Base-by-base conservation (phyloP, 2,329 filamentous ascomycete species). In the Emergomyces africanus region DNA sequence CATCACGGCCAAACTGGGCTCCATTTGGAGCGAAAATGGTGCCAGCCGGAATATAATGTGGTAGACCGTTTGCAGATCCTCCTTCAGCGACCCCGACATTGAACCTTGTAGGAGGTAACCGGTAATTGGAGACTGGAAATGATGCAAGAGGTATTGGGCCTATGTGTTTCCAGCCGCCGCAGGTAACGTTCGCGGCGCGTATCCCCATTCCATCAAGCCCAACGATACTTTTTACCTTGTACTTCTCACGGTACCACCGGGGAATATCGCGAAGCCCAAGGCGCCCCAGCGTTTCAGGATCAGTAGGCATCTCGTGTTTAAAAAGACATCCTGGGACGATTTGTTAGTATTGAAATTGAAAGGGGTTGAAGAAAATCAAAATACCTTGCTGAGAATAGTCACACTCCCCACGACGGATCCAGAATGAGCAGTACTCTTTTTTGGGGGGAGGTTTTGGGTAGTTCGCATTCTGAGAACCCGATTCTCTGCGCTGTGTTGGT, bases 281-380 rank as follows among this genome's bases (percentile, higher is more conserved):
- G 6, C 80, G 77, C 49, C 81, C 75, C 65, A 95, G 82, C 0
- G 84, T 88, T 0, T 78, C 75, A 56, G 78, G 78, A 63, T 90
- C 84, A 30, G 76, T 72, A 0, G 91, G 91, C 87, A 96, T 95
- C 70, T 94, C 88, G 70, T 96, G 91, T 75, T 90, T 92, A 77
- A 85, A 96, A 64, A 86, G 84, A 75, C 91, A 96, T 0, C 91
- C 74, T 75, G 51, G n/a, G n/a, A 51, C 37, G 10, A n/a, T 18
- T 25, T 54, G 35, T 58, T 48, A 56, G 54, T n/a, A 37, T 12
- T 48, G 15, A 42, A 44, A 20, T 25, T 30, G 25, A 5, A 59
- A 48, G 53, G 2, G 44, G 15, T 20, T 23, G 10, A 12, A 55
- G 6, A 20, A 5, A 28, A 51, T 20, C 8, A 14, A 60, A 66